A percentile compares a stretch with the other conserved stretches of the same genome.
Conservation (phyloP, 2,329 filamentous ascomycete genomes). For the Botryosphaeria dothidea region DNA sequence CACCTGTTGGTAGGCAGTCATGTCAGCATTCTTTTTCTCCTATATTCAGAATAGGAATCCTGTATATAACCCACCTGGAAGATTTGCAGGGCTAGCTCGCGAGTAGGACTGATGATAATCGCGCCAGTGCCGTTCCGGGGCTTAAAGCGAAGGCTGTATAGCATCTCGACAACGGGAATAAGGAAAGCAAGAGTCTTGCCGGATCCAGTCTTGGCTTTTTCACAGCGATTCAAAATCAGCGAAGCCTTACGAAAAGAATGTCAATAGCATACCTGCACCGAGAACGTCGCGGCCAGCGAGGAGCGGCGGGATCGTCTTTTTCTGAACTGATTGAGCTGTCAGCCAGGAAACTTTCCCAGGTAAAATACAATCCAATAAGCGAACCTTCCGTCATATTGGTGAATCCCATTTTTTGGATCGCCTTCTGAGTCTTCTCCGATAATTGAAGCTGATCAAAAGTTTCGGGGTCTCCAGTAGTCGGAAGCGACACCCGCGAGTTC, state of each 20-base stretch:
- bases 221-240: neutral
- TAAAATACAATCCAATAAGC: no score
- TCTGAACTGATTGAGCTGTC: no score
- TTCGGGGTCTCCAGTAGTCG: slow-evolving; percentile 63
- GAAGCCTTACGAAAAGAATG: no score
- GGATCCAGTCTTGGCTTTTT: slow-evolving; percentile 81
- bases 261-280: slow-evolving; percentile 58
- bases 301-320: slow-evolving; percentile 80
- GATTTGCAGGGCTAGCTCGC: slow-evolving; percentile 92
- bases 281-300: slow-evolving; percentile 90
- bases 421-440: slow-evolving; percentile 84
- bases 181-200: slow-evolving; percentile 96
- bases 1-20: no score
- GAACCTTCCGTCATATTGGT: slow-evolving; percentile 91
- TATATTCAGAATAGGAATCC: no score
- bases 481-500: slow-evolving; percentile 55
- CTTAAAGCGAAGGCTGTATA: slow-evolving; percentile 88
- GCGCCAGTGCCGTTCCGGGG: slow-evolving; percentile 90
- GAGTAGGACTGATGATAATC: slow-evolving; percentile 87
- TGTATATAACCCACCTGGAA: slow-evolving; percentile 97
- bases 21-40: no score
- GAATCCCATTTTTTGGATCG: slow-evolving; percentile 89
- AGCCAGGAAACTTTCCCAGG: no score
- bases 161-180: slow-evolving; percentile 91
- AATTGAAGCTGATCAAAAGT: slow-evolving; percentile 81